Conservation (phyloP, 371 early-diverging fungal species). For the Syncephalis plumigaleata region DNA sequence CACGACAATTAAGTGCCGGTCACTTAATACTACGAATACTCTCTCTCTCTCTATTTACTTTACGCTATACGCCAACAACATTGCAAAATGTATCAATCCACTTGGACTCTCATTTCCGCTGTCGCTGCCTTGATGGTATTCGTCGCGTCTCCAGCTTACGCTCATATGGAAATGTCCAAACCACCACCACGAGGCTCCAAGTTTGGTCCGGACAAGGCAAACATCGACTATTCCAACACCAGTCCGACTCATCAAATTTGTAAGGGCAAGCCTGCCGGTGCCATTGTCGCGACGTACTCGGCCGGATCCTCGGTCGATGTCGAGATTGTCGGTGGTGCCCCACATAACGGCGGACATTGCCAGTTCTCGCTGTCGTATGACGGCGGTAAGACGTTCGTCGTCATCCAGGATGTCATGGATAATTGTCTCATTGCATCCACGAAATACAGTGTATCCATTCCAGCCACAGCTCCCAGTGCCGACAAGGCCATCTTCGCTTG, state of each 20-base stretch:
- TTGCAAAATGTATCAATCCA: too few species aligned
- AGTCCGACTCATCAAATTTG: too few species aligned
- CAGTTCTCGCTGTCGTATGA: conserved; percentile 46
- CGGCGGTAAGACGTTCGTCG: conserved; percentile 29
- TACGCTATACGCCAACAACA: too few species aligned
- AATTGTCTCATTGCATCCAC: conserved; percentile 13
- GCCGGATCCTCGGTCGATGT: conserved; percentile 14
- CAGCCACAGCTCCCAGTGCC: conserved; percentile 21
- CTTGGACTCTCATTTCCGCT: too few species aligned
- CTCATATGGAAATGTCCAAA: background rate
- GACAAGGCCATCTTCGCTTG: conserved; percentile 28
- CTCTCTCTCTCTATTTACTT: too few species aligned
- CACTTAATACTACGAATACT: too few species aligned
- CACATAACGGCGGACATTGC: conserved; percentile 46
- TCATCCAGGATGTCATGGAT: conserved; percentile 14
- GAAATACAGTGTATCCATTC: conserved; percentile 21
- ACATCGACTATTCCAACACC: too few species aligned
- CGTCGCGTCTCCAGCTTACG: too few species aligned
- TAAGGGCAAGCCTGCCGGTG: too few species aligned
- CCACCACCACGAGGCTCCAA: conserved; percentile 1
- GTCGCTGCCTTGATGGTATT: too few species aligned
- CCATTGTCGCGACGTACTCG: conserved; percentile 4
- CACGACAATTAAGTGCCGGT: too few species aligned
- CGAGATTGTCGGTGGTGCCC: conserved; percentile 2
- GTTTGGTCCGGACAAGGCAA: too few species aligned